Evolutionary conservation across 768 basidiomycete species (phyloP).

Genomic region (Boletus subparvulus): DNA sequence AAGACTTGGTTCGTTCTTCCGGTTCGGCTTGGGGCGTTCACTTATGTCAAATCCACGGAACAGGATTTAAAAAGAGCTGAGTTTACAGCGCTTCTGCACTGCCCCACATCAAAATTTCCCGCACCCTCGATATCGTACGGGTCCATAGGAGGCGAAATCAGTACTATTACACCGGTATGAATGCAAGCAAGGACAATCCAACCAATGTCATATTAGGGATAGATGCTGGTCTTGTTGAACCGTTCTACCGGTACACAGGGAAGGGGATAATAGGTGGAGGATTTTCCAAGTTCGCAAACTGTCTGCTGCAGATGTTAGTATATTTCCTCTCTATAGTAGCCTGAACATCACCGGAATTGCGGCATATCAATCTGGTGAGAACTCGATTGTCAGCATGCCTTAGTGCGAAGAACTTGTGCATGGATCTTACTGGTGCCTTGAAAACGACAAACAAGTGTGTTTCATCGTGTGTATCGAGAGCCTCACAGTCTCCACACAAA

Average conservation of each 20-base stretch:
- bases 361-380: slow-evolving; percentile 66
- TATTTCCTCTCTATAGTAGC: not conserved
- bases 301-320: slow-evolving; percentile 34
- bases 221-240: not conserved
- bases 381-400: slow-evolving; percentile 6
- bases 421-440: slow-evolving; percentile 66
- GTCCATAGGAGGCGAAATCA: not conserved
- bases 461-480: slow-evolving; percentile 75
- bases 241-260: slow-evolving; percentile 52
- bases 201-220: slow-evolving; percentile 1
- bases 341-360: slow-evolving; percentile 55
- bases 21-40: not conserved
- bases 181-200: slow-evolving; percentile 1
- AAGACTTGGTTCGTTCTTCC: slow-evolving; percentile 59
- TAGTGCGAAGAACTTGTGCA: not conserved
- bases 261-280: slow-evolving; percentile 63
- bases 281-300: slow-evolving; percentile 57
- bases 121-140: not conserved
- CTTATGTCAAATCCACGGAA: not conserved
- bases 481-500: slow-evolving; percentile 83
- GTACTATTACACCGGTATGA: slow-evolving; percentile 2
- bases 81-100: not conserved
- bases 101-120: not conserved
- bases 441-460: slow-evolving; percentile 86
- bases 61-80: slow-evolving; percentile 37